Evolutionary conservation across 805 yeast species (phyloP).

Genomic region (Saccharomycopsis sp.): DNA sequence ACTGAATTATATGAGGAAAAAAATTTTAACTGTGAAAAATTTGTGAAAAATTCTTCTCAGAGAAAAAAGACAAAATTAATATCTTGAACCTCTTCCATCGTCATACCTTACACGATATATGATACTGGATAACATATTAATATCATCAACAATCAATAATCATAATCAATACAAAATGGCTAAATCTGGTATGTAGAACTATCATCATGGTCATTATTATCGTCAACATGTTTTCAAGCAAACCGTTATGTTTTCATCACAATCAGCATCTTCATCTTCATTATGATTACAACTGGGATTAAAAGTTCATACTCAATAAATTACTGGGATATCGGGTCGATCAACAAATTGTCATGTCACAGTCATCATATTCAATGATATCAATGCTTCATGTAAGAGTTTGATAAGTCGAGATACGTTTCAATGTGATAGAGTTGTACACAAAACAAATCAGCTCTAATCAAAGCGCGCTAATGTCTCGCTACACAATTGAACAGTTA

Average conservation of each 20-base stretch:
- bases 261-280: background rate
- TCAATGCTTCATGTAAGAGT: too few relatives aligned
- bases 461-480: too few relatives aligned
- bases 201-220: background rate
- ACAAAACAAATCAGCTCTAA: too few relatives aligned
- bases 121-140: background rate
- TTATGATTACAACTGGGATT: background rate
- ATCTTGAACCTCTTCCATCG: background rate
- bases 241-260: background rate
- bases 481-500: too few relatives aligned
- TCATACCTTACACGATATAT: background rate
- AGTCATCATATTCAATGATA: too few relatives aligned
- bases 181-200: conserved; percentile 58
- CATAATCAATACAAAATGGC: conserved; percentile 39
- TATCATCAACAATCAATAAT: background rate
- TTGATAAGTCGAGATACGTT: too few relatives aligned
- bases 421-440: too few relatives aligned
- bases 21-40: background rate
- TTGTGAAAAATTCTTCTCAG: background rate
- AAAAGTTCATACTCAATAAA: too few relatives aligned
- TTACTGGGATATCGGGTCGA: too few relatives aligned
- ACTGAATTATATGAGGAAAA: background rate
- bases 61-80: background rate
- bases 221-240: background rate
- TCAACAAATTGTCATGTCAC: too few relatives aligned